Evolutionary conservation across 495 filamentous ascomycete genomes (phyloP).

Genomic region (Viridothelium virens): DNA sequence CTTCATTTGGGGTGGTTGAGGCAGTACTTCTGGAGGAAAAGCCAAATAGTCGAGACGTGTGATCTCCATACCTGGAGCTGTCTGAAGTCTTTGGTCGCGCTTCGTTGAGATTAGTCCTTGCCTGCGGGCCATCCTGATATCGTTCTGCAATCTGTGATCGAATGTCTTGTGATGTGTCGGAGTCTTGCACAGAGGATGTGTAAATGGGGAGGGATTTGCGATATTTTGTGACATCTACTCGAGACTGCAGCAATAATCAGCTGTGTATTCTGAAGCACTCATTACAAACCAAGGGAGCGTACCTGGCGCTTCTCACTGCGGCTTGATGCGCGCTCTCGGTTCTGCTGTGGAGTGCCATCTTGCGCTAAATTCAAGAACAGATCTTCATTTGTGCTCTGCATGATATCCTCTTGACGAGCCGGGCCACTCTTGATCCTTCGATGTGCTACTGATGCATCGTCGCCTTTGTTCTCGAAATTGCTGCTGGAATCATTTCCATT

Average conservation of each 20-base stretch:
- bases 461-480: background rate
- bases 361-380: constrained; percentile 7
- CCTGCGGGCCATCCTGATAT: background rate
- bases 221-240: background rate
- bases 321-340: background rate
- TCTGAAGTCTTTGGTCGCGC: background rate
- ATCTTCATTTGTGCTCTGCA: background rate
- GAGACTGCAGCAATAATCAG: background rate
- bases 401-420: constrained; percentile 1
- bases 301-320: background rate
- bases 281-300: background rate
- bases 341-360: background rate
- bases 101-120: background rate
- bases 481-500: background rate
- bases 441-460: constrained; percentile 2
- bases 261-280: background rate
- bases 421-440: constrained; percentile 8
- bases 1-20: background rate
- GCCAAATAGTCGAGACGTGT: background rate
- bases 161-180: background rate
- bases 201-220: background rate
- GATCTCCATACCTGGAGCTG: background rate
- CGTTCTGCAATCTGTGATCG: background rate
- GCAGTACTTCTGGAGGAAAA: background rate
- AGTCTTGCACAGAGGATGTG: background rate